Conservation (phyloP, 2,329 filamentous ascomycete genomes). For the Scopulariopsis brevicaulis region DNA sequence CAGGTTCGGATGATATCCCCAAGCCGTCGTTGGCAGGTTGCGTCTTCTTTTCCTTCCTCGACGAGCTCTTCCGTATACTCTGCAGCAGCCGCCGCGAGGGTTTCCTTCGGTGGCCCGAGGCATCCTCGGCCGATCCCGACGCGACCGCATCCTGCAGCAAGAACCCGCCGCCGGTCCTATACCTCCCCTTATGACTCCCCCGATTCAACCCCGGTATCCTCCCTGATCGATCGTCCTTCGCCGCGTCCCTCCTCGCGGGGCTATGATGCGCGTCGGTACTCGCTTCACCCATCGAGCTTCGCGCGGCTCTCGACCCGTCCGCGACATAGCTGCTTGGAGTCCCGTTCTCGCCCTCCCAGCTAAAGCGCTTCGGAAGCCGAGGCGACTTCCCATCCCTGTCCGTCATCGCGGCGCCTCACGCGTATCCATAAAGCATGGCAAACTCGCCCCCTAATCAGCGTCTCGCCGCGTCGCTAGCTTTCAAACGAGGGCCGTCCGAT, state of each 20-base stretch:
- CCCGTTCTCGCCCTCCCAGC: background rate
- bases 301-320: background rate
- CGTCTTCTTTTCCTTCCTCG: background rate
- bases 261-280: background rate
- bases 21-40: background rate
- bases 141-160: background rate
- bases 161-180: background rate
- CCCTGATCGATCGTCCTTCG: background rate
- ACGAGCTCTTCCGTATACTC: constrained; percentile 1
- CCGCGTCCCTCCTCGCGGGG: background rate
- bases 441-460: background rate
- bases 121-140: background rate
- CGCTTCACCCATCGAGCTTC: background rate
- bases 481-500: background rate
- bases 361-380: background rate
- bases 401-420: background rate
- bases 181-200: background rate
- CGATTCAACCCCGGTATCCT: background rate
- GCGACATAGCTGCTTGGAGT: background rate
- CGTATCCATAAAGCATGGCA: background rate
- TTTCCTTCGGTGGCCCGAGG: background rate
- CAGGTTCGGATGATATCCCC: background rate
- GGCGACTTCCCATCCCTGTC: background rate
- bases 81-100: constrained; percentile 1
- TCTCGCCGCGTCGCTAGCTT: background rate